Evolutionary conservation across 345 rosid species (phyloP), one percentile per base, ranked within the genome.

Genomic region (Hypericum perforatum): DNA sequence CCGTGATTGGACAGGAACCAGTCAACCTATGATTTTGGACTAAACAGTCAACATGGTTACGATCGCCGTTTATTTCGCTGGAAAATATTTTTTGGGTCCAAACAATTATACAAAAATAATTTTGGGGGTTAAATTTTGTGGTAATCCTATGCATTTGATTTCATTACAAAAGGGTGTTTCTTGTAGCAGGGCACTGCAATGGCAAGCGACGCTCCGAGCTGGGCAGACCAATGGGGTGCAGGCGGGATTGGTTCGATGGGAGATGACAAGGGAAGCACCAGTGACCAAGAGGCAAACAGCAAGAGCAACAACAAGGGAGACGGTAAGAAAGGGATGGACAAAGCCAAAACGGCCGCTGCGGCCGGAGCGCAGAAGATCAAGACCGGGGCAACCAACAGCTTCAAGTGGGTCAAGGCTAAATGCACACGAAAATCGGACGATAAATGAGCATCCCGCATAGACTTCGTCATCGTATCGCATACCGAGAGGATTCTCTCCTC

Each of bases 161-260:
- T 22, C 32, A 22, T 22, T 22, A 22, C 2, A 22, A 22, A 22
- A 22, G 32, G 32, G 4, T 22, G 32, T 22, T 22, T 22, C 32
- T 22, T 22, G 2, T 22, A 22, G 32, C 4, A 22, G 32, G 32
- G 32, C 32, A 22, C 4, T 22, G 32, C 32, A 22, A 82, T 87
- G 98, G 86, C 74, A 8, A 75, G 75, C 51, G 94, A 81, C 43
- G 87, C 89, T 43, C 88, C 86, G 2, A 87, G 90, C 76, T 91
- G 90, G 96, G 94, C 95, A 8, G 96, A 85, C 70, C 95, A 92
- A 59, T 83, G 94, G 96, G 98, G 96, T 5, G 77, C 77, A 6
- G 96, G 96, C 52, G 96, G 96, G 8, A 59, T 74, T 15, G 81
- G 76, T 0, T 63, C 70, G 6, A 66, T 16, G 32, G 77, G 78